Base-by-base conservation (phyloP, 257 asterid genomes). In the Jacaranda copaia region DNA sequence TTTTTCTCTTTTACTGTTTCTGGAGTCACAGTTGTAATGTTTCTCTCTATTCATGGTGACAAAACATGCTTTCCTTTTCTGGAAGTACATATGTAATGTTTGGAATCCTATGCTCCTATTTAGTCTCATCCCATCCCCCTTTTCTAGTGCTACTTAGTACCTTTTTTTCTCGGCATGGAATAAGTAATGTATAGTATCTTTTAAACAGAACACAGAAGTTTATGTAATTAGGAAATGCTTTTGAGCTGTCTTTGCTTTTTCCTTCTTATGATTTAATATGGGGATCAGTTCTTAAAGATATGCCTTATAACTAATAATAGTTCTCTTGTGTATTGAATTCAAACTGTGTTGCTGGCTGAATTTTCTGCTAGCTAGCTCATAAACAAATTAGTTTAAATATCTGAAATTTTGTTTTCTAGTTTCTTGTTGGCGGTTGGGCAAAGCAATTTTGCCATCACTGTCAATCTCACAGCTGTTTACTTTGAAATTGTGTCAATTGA, bases 41-140 rank as follows among this genome's bases (percentile, higher is more conserved):
- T 64, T 40, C 58, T 78, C 55, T 62, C 76, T 72, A 3, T 45
- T 45, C 12, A 32, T 56, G 73, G 70, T 68, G 70, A 74, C 42
- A 25, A 59, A 70, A 13, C 68, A 5, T 66, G 73, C 13, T 80
- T 70, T 77, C 85, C 78, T 51, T 53, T 77, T 62, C 32, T 77
- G 73, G 79, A 12, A 75, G 35, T 63, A 61, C 82, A 61, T 57
- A 20, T 74, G 64, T 70, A 20, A 20, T 65, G 74, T 52, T 53
- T 68, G 55, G 75, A 48, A 77, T 74, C 79, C 81, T 70, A 49
- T 72, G 82, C 72, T 76, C 75, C 15, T 74, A 18, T 70, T 62
- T 15, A 59, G 61, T 46, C 72, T 74, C 16, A 62, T 70, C 55
- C 61, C 45, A 19, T 53, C 55, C 68, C 68, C 0, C 16, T 49